A percentile compares a stretch with the other conserved stretches of the same genome.
These are phyloP conservation scores for Melanogaster broomeanus DNA, from an alignment of 768 basidiomycete genomes.

Conservation along the genomic window DNA sequence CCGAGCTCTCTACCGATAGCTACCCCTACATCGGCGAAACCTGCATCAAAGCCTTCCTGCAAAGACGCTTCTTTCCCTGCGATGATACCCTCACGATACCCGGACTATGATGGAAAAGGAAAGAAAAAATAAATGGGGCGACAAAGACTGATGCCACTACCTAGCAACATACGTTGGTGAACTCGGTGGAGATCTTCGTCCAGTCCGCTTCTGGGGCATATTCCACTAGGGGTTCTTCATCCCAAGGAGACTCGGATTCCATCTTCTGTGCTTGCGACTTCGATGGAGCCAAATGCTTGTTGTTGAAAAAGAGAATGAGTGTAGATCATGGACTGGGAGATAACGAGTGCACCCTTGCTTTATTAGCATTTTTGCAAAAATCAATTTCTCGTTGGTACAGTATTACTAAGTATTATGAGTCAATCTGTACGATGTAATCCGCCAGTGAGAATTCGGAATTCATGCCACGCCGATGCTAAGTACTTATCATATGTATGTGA, in stretches of 20 bases:
- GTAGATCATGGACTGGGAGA: too few species aligned
- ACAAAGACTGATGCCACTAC: neutral
- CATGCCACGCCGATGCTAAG: too few species aligned
- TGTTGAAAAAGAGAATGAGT: too few species aligned
- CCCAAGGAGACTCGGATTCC: slow-evolving; percentile 58
- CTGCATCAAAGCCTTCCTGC: slow-evolving; percentile 89
- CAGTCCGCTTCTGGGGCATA: slow-evolving; percentile 56
- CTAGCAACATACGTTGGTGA: slow-evolving; percentile 60
- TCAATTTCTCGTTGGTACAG: too few species aligned
- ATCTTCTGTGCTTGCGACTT: slow-evolving; percentile 5
- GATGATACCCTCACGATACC: slow-evolving; percentile 96
- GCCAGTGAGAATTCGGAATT: too few species aligned
- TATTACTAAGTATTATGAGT: too few species aligned
- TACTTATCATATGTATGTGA: too few species aligned
- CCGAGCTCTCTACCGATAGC: slow-evolving; percentile 81
- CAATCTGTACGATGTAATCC: too few species aligned
- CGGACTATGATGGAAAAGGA: slow-evolving; percentile 53
- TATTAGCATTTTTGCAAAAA: too few species aligned
- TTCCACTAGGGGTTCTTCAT: slow-evolving; percentile 41
- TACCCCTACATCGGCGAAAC: slow-evolving; percentile 71
- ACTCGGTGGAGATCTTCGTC: slow-evolving; percentile 65
- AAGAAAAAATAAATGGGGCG: neutral
- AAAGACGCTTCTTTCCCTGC: slow-evolving; percentile 86
- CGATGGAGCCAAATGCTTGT: too few species aligned
- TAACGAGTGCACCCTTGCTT: too few species aligned